phyloP scores from a whole-genome alignment of 1,139 yeast species.

The Hanseniaspora gamundiae region DNA sequence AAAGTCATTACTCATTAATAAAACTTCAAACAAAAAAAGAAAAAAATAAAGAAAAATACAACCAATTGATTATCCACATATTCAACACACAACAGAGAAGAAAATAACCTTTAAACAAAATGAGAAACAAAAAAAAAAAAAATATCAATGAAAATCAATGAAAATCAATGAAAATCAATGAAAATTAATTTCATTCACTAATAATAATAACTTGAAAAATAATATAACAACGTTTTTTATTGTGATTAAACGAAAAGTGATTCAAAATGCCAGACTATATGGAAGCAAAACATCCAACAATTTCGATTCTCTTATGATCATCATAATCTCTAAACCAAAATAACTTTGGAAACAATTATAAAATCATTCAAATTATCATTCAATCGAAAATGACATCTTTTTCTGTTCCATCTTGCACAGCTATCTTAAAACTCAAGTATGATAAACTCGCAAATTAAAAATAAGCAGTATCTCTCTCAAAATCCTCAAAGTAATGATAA shows the following conservation, averaged over 20 bases:
- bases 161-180: too few species aligned
- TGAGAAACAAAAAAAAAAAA: neutral
- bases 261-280: neutral
- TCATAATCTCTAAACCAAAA: slow-evolving; percentile 2
- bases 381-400: too few species aligned
- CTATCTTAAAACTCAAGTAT: too few species aligned
- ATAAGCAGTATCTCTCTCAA: too few species aligned
- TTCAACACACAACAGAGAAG: too few species aligned
- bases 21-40: too few species aligned
- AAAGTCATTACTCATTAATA: too few species aligned
- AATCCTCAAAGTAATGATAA: neutral
- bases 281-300: neutral
- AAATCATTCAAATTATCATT: neutral
- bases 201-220: neutral
- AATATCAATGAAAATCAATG: neutral
- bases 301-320: neutral
- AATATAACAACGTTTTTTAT: slow-evolving; percentile 1
- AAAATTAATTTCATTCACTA: neutral
- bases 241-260: slow-evolving; percentile 1
- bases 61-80: too few species aligned
- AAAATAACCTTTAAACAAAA: neutral
- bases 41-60: too few species aligned
- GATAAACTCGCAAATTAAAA: too few species aligned
- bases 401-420: too few species aligned
- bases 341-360: slow-evolving; percentile 1